Conservation (phyloP, 106 monocot species). For the Platanthera zijinensis region DNA sequence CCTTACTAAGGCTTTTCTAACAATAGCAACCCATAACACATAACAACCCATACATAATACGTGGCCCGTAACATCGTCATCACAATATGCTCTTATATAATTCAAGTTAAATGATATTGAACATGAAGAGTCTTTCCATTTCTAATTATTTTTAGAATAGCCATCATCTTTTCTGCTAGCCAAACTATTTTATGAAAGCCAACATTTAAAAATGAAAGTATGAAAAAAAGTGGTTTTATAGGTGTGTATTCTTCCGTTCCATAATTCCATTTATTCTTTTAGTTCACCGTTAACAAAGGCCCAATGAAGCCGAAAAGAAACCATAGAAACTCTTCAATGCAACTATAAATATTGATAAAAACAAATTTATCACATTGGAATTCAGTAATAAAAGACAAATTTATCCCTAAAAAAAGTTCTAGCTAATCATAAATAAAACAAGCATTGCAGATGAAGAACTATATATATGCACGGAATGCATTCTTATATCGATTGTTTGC, state of each 20-base stretch:
- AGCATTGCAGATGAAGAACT: constrained; percentile 3
- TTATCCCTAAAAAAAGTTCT: not conserved
- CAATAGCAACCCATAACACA: too few relatives aligned
- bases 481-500: not conserved
- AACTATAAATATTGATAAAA: not conserved
- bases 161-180: too few relatives aligned
- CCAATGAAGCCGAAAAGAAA: not conserved
- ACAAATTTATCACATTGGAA: not conserved
- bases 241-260: not conserved
- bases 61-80: too few relatives aligned
- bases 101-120: too few relatives aligned
- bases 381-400: not conserved
- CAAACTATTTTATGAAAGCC: too few relatives aligned
- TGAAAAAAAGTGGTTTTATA: too few relatives aligned
- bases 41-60: too few relatives aligned
- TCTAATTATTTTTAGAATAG: too few relatives aligned
- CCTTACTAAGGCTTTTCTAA: too few relatives aligned
- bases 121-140: too few relatives aligned
- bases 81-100: too few relatives aligned
- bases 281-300: not conserved
- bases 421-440: not conserved
- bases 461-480: not conserved
- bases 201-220: too few relatives aligned
- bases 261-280: not conserved
- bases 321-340: not conserved